Conservation (phyloP, 441 rosid genomes). For the Pelargonium myrrhifolium region DNA sequence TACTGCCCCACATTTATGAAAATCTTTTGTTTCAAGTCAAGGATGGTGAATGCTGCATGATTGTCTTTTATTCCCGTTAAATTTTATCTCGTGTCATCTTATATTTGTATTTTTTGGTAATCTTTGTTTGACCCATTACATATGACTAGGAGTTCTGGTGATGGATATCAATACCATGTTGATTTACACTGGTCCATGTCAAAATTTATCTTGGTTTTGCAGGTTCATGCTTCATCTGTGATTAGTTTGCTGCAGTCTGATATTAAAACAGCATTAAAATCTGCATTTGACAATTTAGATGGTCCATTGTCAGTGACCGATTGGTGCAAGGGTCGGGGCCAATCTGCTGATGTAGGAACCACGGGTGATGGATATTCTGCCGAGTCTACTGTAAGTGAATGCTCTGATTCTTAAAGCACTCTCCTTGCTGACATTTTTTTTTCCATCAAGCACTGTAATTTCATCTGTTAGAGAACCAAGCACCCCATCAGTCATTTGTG, state of each 20-base stretch:
- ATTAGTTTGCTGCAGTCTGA: constrained; percentile 88
- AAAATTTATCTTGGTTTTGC: constrained; percentile 26
- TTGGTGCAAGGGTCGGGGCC: constrained; percentile 95
- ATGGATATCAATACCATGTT: background rate
- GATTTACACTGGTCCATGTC: constrained; percentile 9
- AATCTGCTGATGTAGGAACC: constrained; percentile 47
- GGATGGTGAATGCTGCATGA: background rate
- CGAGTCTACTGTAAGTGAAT: constrained; percentile 68
- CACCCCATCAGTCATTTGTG: constrained; percentile 54
- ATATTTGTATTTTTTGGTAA: background rate
- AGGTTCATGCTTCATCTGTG: constrained; percentile 85
- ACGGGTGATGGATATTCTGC: constrained; percentile 63
- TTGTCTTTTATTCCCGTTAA: background rate
- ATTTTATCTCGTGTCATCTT: background rate
- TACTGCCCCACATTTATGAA: background rate
- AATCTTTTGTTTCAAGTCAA: background rate
- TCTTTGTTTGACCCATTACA: background rate
- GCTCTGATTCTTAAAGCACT: constrained; percentile 52
- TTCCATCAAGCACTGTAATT: constrained; percentile 20
- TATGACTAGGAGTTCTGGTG: background rate
- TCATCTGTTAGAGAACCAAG: constrained; percentile 51
- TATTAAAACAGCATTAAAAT: constrained; percentile 78
- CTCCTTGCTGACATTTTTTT: no score
- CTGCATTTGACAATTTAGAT: constrained; percentile 79
- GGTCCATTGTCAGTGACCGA: constrained; percentile 89